Base-by-base conservation (phyloP, 2,329 filamentous ascomycete genomes). In the Stemphylium lycopersici region DNA sequence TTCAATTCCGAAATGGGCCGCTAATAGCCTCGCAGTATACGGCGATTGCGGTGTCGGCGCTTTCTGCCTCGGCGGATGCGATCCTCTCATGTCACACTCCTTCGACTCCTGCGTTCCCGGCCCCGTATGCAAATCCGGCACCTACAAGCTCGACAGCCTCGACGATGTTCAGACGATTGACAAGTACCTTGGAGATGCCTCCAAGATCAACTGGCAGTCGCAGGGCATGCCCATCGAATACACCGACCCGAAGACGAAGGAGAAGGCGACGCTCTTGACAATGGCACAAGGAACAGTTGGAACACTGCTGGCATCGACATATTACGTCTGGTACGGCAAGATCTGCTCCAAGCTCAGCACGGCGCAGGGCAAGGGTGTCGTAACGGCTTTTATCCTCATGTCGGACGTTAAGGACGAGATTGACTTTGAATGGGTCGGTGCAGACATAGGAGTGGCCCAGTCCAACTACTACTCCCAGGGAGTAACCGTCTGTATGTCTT, bases 401-500 rank as follows among this genome's bases (percentile, higher is more conserved):
- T 93, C 90, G 32, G 93, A 98, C 70, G 90, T 96, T 70, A 96
- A 97, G 83, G 95, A 99, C 71, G 95, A 99, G 78, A 96, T 99
- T 69, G 95, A 99, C 79, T 98, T 91, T 74, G 95, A 99, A 76
- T 98, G 90, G 74, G 84, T 99, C 49, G 95, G 95, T 62, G 84
- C 84, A 39, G 90, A 97, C 70, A 81, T 96, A 58, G 71, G 81
- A 41, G 84, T 83, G 59, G 90, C 89, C 15, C 93, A 99, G 80
- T 95, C 92, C 73, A 99, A 99, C 80, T 99, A 87, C 81, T 99
- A 97, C 79, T 97, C 89, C 79, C 93, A 97, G 79, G 95, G 95
- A 71, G 88, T 97, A 60, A 88, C 91, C 34, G 83, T 93, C 75
- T 98, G 91, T 96, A 81, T 81, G 90, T 80, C 26, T 13, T 13